Evolutionary conservation across 2,329 filamentous ascomycete genomes (phyloP).

Genomic region (Trichophyton rubrum): DNA sequence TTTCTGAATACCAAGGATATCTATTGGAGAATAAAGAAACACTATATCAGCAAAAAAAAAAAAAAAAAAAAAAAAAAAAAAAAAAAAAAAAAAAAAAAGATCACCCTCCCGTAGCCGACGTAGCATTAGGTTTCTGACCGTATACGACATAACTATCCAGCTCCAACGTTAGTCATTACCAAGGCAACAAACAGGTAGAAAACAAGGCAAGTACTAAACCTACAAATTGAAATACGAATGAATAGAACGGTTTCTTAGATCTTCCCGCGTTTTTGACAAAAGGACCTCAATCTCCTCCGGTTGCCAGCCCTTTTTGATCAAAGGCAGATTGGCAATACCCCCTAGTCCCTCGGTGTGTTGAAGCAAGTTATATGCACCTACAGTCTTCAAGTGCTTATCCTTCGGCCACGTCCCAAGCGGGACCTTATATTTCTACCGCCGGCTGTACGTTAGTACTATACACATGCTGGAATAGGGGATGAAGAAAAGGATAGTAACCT

Average conservation of each 20-base stretch:
- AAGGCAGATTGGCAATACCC: constrained; percentile 19
- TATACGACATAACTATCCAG: constrained; percentile 12
- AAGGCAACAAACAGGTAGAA: background rate
- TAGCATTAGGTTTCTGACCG: constrained; percentile 10
- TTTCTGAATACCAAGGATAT: background rate
- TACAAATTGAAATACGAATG: constrained; percentile 23
- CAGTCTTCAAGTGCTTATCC: constrained; percentile 18
- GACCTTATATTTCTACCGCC: background rate
- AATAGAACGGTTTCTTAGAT: constrained; percentile 22
- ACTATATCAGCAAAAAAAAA: background rate
- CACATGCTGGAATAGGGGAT: background rate
- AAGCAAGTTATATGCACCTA: constrained; percentile 18
- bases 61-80: background rate
- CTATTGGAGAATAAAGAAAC: background rate
- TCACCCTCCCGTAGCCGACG: background rate
- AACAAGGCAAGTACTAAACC: constrained; percentile 6
- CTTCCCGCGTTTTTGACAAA: constrained; percentile 22
- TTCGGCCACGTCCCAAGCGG: constrained; percentile 22
- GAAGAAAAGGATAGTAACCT: constrained; percentile 10
- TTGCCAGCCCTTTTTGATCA: constrained; percentile 19
- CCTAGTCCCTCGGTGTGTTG: constrained; percentile 20
- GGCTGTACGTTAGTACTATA: background rate
- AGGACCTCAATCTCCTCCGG: constrained; percentile 22
- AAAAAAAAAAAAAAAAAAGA: background rate
- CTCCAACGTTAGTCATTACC: background rate